Evolutionary conservation across 139 green algal species (phyloP).

Genomic region (Chlorella sp.): DNA sequence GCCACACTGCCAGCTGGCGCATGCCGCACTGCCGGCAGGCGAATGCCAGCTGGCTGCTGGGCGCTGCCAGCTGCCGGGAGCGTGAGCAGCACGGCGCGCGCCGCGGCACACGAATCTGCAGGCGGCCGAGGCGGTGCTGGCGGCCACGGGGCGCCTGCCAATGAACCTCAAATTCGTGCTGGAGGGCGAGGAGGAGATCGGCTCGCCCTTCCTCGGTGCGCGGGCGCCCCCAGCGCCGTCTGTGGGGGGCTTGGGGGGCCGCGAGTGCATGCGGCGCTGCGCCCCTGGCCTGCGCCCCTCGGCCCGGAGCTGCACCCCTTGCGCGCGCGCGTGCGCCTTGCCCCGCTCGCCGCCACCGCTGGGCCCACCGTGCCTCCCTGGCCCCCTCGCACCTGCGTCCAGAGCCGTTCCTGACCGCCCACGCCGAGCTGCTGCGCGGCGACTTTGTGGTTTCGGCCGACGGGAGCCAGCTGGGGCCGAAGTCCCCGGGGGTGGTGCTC

Average conservation of each 20-base stretch:
- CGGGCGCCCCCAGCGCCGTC: too few relatives aligned
- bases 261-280: background rate
- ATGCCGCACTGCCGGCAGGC: too few relatives aligned
- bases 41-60: too few relatives aligned
- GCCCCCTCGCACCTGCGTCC: too few relatives aligned
- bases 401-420: conserved; percentile 47
- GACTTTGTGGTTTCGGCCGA: conserved; percentile 68
- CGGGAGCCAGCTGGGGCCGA: conserved; percentile 46
- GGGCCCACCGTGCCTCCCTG: too few relatives aligned
- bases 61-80: too few relatives aligned
- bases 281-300: background rate
- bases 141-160: conserved; percentile 27
- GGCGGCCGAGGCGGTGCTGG: conserved; percentile 46
- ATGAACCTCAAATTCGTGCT: conserved; percentile 73
- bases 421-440: conserved; percentile 44
- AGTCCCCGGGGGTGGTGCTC: conserved; percentile 2
- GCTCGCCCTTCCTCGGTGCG: conserved; percentile 14
- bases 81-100: too few relatives aligned
- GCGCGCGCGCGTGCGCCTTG: too few relatives aligned
- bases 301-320: conserved; percentile 34
- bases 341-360: too few relatives aligned
- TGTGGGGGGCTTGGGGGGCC: too few relatives aligned
- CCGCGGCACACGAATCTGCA: too few relatives aligned
- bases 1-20: too few relatives aligned
- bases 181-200: conserved; percentile 68